Evolutionary conservation across 352 stramenopile species (phyloP).

Genomic region (Globisporangium splendens): DNA sequence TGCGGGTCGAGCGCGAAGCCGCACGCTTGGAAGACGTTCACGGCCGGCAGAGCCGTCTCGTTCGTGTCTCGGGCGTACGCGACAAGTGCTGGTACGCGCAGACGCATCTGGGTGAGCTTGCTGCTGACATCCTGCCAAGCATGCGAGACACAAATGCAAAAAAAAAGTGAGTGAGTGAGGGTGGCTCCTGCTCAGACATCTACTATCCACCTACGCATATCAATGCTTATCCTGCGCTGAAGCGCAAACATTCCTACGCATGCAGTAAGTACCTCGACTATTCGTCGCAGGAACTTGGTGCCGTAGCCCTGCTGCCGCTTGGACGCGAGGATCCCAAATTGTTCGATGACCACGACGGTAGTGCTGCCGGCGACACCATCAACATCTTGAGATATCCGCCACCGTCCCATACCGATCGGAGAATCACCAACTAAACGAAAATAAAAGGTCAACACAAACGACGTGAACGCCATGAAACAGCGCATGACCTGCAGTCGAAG

Average conservation of each 20-base stretch:
- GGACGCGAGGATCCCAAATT: slow-evolving; percentile 47
- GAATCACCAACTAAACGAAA: slow-evolving; percentile 53
- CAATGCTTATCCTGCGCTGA: too few species aligned
- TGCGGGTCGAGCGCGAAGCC: neutral
- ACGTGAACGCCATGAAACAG: neutral
- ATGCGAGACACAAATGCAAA: neutral
- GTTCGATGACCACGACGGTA: slow-evolving; percentile 48
- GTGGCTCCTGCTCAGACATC: neutral
- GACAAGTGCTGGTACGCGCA: neutral
- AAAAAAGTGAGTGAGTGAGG: neutral
- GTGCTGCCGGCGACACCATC: slow-evolving; percentile 33
- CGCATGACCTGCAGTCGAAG: too few species aligned
- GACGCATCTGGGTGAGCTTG: neutral
- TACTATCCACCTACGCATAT: neutral
- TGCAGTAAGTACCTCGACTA: neutral
- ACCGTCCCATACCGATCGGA: slow-evolving; percentile 56
- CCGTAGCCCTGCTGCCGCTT: slow-evolving; percentile 55
- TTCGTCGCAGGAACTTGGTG: slow-evolving; percentile 36
- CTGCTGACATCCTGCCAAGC: neutral
- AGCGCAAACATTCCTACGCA: too few species aligned
- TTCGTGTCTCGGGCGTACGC: neutral
- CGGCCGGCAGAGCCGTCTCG: neutral
- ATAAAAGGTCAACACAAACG: slow-evolving; percentile 7
- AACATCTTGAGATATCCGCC: slow-evolving; percentile 27
- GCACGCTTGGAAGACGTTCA: neutral